Evolutionary conservation across 164 flowering plant species (phyloP).

Genomic region (Macadamia integrifolia): DNA sequence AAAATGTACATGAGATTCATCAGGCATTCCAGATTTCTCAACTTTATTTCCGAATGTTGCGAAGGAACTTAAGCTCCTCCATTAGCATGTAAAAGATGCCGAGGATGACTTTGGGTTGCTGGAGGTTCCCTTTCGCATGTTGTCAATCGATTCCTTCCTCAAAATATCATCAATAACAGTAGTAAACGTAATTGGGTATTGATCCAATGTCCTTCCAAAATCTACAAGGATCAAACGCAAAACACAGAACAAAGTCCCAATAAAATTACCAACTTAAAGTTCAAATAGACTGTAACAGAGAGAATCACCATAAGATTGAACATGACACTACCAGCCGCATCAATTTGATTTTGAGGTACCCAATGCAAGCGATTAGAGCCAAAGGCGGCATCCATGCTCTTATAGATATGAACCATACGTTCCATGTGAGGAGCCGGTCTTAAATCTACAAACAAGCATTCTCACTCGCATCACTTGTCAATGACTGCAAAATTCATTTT

Average conservation of each 20-base stretch:
- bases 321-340: conserved; percentile 20
- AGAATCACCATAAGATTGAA: neutral
- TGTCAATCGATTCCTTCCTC: conserved; percentile 1
- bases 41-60: neutral
- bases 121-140: neutral
- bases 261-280: neutral
- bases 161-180: neutral
- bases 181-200: neutral
- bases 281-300: neutral
- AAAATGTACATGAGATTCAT: neutral
- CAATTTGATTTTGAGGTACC: conserved; percentile 5
- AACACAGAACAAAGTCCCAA: neutral
- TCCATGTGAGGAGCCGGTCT: conserved; percentile 44
- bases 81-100: neutral
- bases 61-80: conserved; percentile 11
- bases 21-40: conserved; percentile 4
- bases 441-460: conserved; percentile 5
- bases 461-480: neutral
- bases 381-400: conserved; percentile 43
- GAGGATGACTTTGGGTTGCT: conserved; percentile 1
- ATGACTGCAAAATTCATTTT: neutral
- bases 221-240: conserved; percentile 7
- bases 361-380: conserved; percentile 22
- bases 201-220: conserved; percentile 6
- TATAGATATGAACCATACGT: conserved; percentile 41